Base-by-base conservation (phyloP, 768 basidiomycete species). In the Naematelia encephala region DNA sequence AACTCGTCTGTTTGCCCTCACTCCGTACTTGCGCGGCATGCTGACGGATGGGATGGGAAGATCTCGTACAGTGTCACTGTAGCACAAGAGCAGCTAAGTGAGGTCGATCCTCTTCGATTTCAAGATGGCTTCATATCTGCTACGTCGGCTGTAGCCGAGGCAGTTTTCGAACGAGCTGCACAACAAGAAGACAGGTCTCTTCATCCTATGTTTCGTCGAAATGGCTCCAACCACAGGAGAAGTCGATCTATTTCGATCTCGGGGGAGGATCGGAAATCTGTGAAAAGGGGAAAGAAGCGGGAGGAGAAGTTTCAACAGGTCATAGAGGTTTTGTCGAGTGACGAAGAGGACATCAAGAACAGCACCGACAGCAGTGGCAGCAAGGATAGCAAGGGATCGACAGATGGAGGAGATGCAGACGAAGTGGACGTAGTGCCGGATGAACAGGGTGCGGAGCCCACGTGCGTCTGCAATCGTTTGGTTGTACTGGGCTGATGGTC, bases 1-100 rank as follows among this genome's bases (percentile, higher is more conserved):
- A 92, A 77, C 79, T 94, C 63, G 75, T 72, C 28, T 51, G 63
- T 45, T 11, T 8, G 25, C 53, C 13, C 21, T 14, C 10, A 1
- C 25, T 27, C n/a, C 28, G 28, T 49, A 4, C 10, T 16, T 27
- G 4, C 21, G n/a, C n/a, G n/a, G n/a, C n/a, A n/a, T n/a, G n/a
- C n/a, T n/a, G n/a, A n/a, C n/a, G n/a, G 48, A 22, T n/a, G 39
- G 11, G 12, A n/a, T 43, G 12, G 11, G 23, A 11, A 74, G 72
- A 72, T 75, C 3, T 72, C 76, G 3, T 77, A 70, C 60, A 66
- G 71, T 46, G 74, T 75, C 0, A 67, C 62, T n/a, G 69, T 77
- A 8, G 64, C 72, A 2, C 61, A 72, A 51, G 73, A 77, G 28
- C 69, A 76, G 51, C 27, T 19, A 8, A 8, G 34, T 39, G 27